These are phyloP conservation scores for Saccharomyces hybrid DNA, from an alignment of 1,139 yeast species.

Conservation along the genomic window DNA sequence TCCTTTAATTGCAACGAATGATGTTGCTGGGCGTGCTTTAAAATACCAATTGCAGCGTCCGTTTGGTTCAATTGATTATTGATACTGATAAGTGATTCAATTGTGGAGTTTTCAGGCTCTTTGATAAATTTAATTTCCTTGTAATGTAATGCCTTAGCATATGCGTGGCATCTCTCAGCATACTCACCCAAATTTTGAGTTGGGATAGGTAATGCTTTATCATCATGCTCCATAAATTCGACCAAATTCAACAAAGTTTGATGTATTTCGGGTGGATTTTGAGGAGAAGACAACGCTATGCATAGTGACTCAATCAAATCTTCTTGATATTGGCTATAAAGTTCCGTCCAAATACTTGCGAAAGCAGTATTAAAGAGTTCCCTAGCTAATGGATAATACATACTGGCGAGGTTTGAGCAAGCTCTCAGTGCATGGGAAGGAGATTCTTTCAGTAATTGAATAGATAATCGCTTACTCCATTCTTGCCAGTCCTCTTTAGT, in stretches of 20 bases:
- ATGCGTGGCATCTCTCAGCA: conserved; percentile 94
- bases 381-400: conserved; percentile 80
- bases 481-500: conserved; percentile 97
- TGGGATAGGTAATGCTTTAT: conserved; percentile 85
- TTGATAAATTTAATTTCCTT: conserved; percentile 91
- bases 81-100: conserved; percentile 85
- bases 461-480: conserved; percentile 84
- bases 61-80: conserved; percentile 93
- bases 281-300: conserved; percentile 79
- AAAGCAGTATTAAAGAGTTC: conserved; percentile 92
- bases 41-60: conserved; percentile 95
- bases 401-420: conserved; percentile 83
- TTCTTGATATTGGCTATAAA: conserved; percentile 84
- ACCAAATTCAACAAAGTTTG: conserved; percentile 84
- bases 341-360: conserved; percentile 92
- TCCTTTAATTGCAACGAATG: conserved; percentile 90
- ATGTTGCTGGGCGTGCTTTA: conserved; percentile 91
- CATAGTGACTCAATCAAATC: conserved; percentile 82
- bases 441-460: conserved; percentile 81
- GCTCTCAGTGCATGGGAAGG: conserved; percentile 95
- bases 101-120: conserved; percentile 86
- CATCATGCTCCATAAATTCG: conserved; percentile 97
- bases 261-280: conserved; percentile 92
- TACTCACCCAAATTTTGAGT: conserved; percentile 84
- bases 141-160: conserved; percentile 94